Evolutionary conservation across 1,284 basidiomycete genomes (phyloP).

Genomic region (Trichosporon faecale): DNA sequence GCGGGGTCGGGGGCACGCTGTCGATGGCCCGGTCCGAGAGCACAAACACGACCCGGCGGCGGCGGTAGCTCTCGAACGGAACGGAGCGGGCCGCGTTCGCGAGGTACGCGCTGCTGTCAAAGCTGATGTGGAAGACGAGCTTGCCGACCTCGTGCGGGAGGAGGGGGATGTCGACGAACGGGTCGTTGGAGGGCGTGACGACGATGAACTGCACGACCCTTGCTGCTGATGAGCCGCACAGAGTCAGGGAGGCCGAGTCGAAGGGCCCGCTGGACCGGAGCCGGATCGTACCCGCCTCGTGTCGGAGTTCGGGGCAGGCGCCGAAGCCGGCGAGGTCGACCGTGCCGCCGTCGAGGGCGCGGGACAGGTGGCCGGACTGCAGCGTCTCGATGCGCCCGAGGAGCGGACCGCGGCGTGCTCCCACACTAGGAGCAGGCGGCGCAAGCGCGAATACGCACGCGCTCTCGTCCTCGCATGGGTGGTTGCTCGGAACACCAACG

Average conservation of each 20-base stretch:
- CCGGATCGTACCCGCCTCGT: neutral
- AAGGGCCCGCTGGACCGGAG: neutral
- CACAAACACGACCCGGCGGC: neutral
- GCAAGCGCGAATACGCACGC: neutral
- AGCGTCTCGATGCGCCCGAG: neutral
- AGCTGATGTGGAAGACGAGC: constrained; percentile 6
- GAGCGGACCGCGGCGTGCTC: neutral
- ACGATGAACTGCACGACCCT: neutral
- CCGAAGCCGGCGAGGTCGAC: neutral
- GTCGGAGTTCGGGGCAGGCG: neutral
- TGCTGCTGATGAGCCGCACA: neutral
- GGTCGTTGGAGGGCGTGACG: neutral
- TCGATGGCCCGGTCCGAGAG: neutral
- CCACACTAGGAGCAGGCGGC: neutral
- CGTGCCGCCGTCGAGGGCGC: neutral
- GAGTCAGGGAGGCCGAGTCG: neutral
- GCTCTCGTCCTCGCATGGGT: neutral
- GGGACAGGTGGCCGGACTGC: neutral
- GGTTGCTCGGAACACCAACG: neutral
- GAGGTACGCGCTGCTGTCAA: neutral
- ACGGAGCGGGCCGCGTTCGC: neutral
- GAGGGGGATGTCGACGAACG: neutral
- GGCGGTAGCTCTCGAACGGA: neutral
- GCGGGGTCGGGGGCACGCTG: neutral
- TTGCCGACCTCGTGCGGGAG: neutral